phyloP scores from a whole-genome alignment of 2,329 filamentous ascomycete genomes.

The Sarocladiaceae sp. region DNA sequence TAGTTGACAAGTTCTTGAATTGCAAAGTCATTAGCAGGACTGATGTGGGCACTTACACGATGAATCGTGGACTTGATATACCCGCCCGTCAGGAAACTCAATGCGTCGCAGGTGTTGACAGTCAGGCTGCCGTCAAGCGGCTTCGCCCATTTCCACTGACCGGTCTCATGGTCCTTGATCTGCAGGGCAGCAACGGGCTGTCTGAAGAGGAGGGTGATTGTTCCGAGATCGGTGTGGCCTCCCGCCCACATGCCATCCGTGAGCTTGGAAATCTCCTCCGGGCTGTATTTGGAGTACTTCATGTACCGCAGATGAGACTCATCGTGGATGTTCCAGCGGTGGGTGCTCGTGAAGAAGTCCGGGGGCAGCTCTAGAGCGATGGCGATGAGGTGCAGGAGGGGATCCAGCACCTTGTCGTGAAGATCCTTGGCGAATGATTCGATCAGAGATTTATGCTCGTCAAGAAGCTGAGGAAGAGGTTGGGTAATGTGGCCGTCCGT shows the following conservation, averaged over 20 bases:
- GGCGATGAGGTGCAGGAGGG: slow-evolving; percentile 53
- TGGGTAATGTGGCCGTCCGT: slow-evolving; percentile 24
- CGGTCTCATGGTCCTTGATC: slow-evolving; percentile 39
- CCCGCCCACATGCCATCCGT: slow-evolving; percentile 35
- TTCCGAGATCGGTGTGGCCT: slow-evolving; percentile 52
- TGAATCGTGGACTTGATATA: slow-evolving; percentile 38
- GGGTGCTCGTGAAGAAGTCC: slow-evolving; percentile 46
- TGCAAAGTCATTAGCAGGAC: neutral
- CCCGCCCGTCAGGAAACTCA: slow-evolving; percentile 42
- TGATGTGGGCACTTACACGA: slow-evolving; percentile 18
- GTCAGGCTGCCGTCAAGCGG: slow-evolving; percentile 44
- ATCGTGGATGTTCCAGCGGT: slow-evolving; percentile 50
- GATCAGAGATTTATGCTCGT: slow-evolving; percentile 46
- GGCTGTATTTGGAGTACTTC: slow-evolving; percentile 45
- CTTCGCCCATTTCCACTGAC: slow-evolving; percentile 44
- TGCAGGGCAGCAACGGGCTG: slow-evolving; percentile 53
- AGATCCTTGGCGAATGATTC: slow-evolving; percentile 45
- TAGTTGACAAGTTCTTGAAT: too few species aligned
- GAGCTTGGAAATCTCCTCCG: slow-evolving; percentile 38
- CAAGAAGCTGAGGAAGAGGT: slow-evolving; percentile 34
- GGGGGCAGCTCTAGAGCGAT: slow-evolving; percentile 53
- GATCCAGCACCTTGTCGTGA: slow-evolving; percentile 49
- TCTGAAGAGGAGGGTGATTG: slow-evolving; percentile 50
- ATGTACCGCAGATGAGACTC: slow-evolving; percentile 60
- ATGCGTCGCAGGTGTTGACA: slow-evolving; percentile 43